A percentile compares a stretch with the other conserved stretches of the same genome.
These are phyloP conservation scores for Bolboschoenus planiculmis DNA, from an alignment of 176 grass and related monocot genomes.

Conservation along the genomic window DNA sequence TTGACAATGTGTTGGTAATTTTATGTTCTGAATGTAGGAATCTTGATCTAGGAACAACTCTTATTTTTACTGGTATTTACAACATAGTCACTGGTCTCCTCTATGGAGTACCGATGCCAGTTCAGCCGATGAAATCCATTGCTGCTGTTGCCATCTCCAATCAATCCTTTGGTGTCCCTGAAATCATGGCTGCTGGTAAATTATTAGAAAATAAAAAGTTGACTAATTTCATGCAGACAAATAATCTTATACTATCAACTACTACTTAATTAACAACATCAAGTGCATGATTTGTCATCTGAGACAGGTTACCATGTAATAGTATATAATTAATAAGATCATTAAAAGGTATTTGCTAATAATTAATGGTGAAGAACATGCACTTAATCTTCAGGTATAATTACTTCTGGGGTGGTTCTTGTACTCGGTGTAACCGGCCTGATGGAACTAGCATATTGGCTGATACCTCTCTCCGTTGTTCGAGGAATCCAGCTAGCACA, in stretches of 20 bases:
- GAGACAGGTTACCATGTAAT: neutral
- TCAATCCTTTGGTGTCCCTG: conserved; percentile 36
- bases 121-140: conserved; percentile 38
- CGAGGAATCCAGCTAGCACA: conserved; percentile 88
- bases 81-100: conserved; percentile 42
- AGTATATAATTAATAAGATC: neutral
- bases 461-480: conserved; percentile 80
- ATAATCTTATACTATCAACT: neutral
- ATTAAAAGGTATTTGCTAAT: neutral
- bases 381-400: conserved; percentile 33
- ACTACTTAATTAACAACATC: neutral
- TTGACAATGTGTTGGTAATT: neutral
- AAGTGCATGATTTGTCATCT: neutral
- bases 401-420: conserved; percentile 51
- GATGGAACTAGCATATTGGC: conserved; percentile 55
- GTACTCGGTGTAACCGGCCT: conserved; percentile 66
- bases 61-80: conserved; percentile 48
- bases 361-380: neutral
- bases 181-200: conserved; percentile 56
- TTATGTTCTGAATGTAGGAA: neutral
- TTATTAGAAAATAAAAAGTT: neutral
- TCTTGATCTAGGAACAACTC: conserved; percentile 44
- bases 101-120: conserved; percentile 50
- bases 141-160: conserved; percentile 36
- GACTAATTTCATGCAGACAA: neutral